phyloP scores from a whole-genome alignment of 768 basidiomycete species.

The Psilocybe cubensis region DNA sequence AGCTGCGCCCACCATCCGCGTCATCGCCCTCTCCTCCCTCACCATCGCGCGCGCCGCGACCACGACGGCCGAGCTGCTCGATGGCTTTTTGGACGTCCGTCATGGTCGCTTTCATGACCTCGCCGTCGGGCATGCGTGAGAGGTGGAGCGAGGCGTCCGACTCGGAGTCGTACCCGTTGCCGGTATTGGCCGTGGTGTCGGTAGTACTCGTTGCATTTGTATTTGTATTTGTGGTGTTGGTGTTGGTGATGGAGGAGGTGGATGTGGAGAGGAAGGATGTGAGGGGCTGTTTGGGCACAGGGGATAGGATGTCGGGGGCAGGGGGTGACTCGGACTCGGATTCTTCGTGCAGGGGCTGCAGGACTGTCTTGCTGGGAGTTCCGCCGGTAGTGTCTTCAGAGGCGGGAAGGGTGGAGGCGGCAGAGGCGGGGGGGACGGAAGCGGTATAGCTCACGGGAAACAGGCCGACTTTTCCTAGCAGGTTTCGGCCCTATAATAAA shows the following conservation, averaged over 20 bases:
- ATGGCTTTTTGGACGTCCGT: conserved; percentile 91
- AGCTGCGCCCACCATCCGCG: conserved; percentile 65
- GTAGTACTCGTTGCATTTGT: too few species aligned
- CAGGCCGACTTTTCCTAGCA: conserved; percentile 80
- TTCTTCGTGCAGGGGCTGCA: conserved; percentile 51
- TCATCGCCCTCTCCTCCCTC: conserved; percentile 51
- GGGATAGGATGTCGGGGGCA: conserved; percentile 31
- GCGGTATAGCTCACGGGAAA: conserved; percentile 93
- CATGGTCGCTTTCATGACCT: conserved; percentile 86
- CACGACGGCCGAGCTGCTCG: conserved; percentile 81
- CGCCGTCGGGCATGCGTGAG: conserved; percentile 40
- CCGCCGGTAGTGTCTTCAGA: conserved; percentile 5
- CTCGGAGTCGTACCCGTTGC: conserved; percentile 26
- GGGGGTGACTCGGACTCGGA: conserved; percentile 40
- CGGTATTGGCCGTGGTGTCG: too few species aligned
- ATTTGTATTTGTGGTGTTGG: too few species aligned
- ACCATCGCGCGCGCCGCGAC: too few species aligned
- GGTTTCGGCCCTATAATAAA: conserved; percentile 72
- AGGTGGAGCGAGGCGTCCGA: conserved; percentile 19
- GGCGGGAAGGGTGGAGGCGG: conserved; percentile 42
- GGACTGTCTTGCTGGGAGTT: conserved; percentile 1
- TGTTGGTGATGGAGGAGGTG: too few species aligned
- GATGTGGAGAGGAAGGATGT: conserved; percentile 26
- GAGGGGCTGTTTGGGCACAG: conserved; percentile 40
- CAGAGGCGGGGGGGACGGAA: conserved; percentile 50